Evolutionary conservation across 805 yeast species (phyloP).

Genomic region (Kockiozyma suomiensis): DNA sequence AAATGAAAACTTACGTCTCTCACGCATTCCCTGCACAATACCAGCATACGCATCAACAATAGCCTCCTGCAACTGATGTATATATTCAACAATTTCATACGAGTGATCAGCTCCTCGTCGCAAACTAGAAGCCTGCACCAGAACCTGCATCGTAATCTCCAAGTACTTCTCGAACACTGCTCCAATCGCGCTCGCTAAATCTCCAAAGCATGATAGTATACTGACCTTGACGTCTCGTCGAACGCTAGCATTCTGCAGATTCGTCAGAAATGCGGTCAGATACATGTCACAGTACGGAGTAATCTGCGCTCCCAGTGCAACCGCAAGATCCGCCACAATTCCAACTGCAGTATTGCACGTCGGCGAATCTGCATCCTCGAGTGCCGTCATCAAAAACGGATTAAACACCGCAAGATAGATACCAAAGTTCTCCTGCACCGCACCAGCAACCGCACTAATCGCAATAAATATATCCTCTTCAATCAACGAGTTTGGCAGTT

Average conservation of each 20-base stretch:
- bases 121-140: conserved; percentile 44
- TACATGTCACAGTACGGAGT: conserved; percentile 75
- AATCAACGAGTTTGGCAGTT: conserved; percentile 68
- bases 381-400: conserved; percentile 78
- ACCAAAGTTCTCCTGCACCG: conserved; percentile 69
- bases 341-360: conserved; percentile 92
- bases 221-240: conserved; percentile 84
- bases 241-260: conserved; percentile 55
- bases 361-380: conserved; percentile 73
- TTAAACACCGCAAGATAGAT: conserved; percentile 79
- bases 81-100: conserved; percentile 75
- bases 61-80: conserved; percentile 72
- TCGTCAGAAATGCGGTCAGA: conserved; percentile 79
- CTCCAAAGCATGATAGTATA: conserved; percentile 92
- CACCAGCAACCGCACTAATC: conserved; percentile 83
- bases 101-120: conserved; percentile 52
- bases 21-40: conserved; percentile 84
- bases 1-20: conserved; percentile 43
- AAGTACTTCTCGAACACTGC: conserved; percentile 73
- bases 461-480: conserved; percentile 96
- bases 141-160: conserved; percentile 75
- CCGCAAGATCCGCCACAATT: conserved; percentile 89
- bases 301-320: conserved; percentile 75
- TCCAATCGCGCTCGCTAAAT: conserved; percentile 88
- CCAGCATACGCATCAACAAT: conserved; percentile 97